Base-by-base conservation (phyloP, 2,329 filamentous ascomycete genomes). In the Phaeophleospora eucalypticola region DNA sequence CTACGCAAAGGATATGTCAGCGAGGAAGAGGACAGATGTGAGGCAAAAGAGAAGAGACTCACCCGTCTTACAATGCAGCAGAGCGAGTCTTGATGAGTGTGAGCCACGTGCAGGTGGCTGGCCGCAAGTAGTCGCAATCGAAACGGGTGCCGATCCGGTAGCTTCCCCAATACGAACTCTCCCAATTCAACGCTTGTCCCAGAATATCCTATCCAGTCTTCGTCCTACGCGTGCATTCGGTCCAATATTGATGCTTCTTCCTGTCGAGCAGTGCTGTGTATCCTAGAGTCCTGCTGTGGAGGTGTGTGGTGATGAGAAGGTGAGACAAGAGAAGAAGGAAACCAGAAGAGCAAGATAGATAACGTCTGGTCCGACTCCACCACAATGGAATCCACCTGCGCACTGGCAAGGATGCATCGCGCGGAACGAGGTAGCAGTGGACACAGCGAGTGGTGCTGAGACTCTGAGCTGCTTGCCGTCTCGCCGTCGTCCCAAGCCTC, bases 1-100 rank as follows among this genome's bases (percentile, higher is more conserved):
- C 38, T 46, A 21, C 41, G 7, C 4, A 37, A 8, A 14, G 18
- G 4, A 16, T 12, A 49, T 44, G 43, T 51, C 43, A 51, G 48
- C 17, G 34, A 40, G 36, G 6, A 3, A 17, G n/a, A 38, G n/a
- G 12, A 21, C 12, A 27, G 19, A 34, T 24, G 15, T 15, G 37
- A 37, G n/a, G 20, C 16, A 37, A 4, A 21, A 24, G 38, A 21
- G n/a, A n/a, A n/a, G n/a, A n/a, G n/a, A n/a, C n/a, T n/a, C n/a
- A n/a, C n/a, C n/a, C n/a, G n/a, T n/a, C n/a, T n/a, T n/a, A n/a
- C n/a, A n/a, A n/a, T n/a, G n/a, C n/a, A n/a, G n/a, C n/a, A n/a
- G n/a, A n/a, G n/a, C n/a, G n/a, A n/a, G n/a, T n/a, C n/a, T n/a
- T n/a, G n/a, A n/a, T n/a, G n/a, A n/a, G n/a, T n/a, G 24, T 8